These are phyloP conservation scores for Hypoxylon sp. DNA, from an alignment of 2,329 filamentous ascomycete genomes.

Conservation along the genomic window DNA sequence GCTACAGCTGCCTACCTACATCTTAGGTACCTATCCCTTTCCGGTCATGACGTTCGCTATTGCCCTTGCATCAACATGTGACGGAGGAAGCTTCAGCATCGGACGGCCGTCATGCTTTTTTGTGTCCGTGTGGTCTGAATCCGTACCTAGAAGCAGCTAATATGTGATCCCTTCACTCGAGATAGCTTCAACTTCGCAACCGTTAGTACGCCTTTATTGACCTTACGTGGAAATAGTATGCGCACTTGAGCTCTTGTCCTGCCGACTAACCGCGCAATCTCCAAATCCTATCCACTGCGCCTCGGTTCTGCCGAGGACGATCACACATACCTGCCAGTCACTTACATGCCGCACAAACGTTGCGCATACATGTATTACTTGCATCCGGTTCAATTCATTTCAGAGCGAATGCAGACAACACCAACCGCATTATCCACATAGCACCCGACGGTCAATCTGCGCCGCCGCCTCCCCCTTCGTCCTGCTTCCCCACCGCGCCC, in stretches of 20 bases:
- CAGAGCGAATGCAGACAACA: slow-evolving; percentile 17
- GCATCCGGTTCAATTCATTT: slow-evolving; percentile 10
- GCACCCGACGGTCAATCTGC: background rate
- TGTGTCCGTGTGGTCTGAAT: background rate
- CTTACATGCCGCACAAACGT: slow-evolving; percentile 3
- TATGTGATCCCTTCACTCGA: background rate
- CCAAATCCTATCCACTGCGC: slow-evolving; percentile 12
- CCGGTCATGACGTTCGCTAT: slow-evolving; percentile 10
- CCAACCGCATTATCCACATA: slow-evolving; percentile 2
- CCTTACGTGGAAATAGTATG: background rate
- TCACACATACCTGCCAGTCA: slow-evolving; percentile 3
- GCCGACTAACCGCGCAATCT: slow-evolving; percentile 12
- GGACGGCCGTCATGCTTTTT: slow-evolving; percentile 9
- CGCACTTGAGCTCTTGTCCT: background rate
- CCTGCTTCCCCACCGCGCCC: slow-evolving; percentile 6
- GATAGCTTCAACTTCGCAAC: background rate
- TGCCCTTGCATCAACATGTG: slow-evolving; percentile 28
- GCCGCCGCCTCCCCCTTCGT: slow-evolving; percentile 2
- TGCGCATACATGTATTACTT: slow-evolving; percentile 7
- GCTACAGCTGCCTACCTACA: background rate
- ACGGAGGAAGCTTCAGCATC: slow-evolving; percentile 14
- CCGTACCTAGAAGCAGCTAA: background rate
- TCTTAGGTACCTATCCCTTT: slow-evolving; percentile 9
- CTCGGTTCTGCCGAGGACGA: slow-evolving; percentile 15
- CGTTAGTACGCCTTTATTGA: background rate